Base-by-base conservation (phyloP, 768 basidiomycete genomes). In the Mycena belliarum region DNA sequence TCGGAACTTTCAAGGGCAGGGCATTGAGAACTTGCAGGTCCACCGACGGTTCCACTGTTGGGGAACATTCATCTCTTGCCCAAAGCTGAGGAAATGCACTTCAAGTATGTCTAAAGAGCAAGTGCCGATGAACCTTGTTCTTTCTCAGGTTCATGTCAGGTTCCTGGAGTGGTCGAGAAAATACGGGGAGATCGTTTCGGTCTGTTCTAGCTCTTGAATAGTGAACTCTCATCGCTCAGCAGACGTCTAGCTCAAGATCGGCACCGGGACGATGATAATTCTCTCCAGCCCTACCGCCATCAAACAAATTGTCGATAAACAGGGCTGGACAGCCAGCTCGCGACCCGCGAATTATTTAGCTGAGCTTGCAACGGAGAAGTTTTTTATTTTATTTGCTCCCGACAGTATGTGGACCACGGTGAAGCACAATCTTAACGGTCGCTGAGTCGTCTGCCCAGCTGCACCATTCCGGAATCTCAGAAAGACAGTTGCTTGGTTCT, bases 251-350 rank as follows among this genome's bases (percentile, higher is more conserved):
- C 45, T 70, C 35, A 67, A 64, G 41, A 47, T 65, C 12, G 64
- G 60, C 10, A 45, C 62, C 14, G 48, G 37, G 6, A 64, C 67
- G 21, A 58, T 62, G 35, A 55, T 69, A 40, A 59, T 69, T 14
- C 55, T 69, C 28, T 59, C 68, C 8, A 57, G 55, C 23, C 46
- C 59, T 4, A 47, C 50, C 9, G 49, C 52, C 1, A 61, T 66
- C 35, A 64, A 63, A 55, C 63, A 69, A 44, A 46, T 70, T 4
- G 56, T 70, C 49, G 69, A 70, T 43, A 69, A 62, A 59, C 52
- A 56, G 3, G 46, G 59, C 23, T 67, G 61, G 42, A 49, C 55
- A 4, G 59, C 54, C n/a, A 60, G 59, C 32, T 67, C 67, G 24
- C 43, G 69, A 26, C 66, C 65, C 10, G 35, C 61, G 4, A 61